Conservation (phyloP, 441 rosid species). For the Rhodomyrtus psidioides region DNA sequence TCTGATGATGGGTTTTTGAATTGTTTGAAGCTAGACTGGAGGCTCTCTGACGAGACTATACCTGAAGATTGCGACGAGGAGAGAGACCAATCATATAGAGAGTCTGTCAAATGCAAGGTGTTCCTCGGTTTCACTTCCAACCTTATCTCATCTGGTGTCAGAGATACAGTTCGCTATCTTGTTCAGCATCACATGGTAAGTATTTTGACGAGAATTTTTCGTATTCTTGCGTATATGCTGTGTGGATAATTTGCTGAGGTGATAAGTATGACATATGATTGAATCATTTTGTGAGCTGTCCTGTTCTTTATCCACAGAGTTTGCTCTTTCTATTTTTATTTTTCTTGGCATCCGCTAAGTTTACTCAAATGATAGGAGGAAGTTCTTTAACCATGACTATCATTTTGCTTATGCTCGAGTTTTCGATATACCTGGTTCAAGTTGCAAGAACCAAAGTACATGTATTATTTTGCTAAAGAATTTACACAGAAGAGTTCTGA, state of each 20-base stretch:
- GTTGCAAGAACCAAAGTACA: background rate
- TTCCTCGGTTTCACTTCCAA: slow-evolving; percentile 94
- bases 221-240: background rate
- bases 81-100: slow-evolving; percentile 42
- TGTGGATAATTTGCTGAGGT: background rate
- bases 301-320: background rate
- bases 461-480: background rate
- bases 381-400: background rate
- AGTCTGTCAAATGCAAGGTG: slow-evolving; percentile 71
- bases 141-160: slow-evolving; percentile 83
- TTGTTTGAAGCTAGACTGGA: slow-evolving; percentile 73
- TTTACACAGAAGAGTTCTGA: background rate
- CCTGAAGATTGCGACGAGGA: slow-evolving; percentile 63
- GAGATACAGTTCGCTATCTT: slow-evolving; percentile 78
- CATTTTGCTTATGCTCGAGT: background rate
- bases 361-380: background rate
- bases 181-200: slow-evolving; percentile 86
- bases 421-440: background rate
- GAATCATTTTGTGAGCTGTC: background rate
- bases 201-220: background rate
- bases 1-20: background rate
- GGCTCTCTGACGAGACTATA: slow-evolving; percentile 58
- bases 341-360: background rate
- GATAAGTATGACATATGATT: background rate
- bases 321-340: background rate